A percentile compares a stretch with the other conserved stretches of the same genome.
Evolutionary conservation across 1,284 basidiomycete genomes (phyloP).

Genomic region (Sporisorium scitamineum): DNA sequence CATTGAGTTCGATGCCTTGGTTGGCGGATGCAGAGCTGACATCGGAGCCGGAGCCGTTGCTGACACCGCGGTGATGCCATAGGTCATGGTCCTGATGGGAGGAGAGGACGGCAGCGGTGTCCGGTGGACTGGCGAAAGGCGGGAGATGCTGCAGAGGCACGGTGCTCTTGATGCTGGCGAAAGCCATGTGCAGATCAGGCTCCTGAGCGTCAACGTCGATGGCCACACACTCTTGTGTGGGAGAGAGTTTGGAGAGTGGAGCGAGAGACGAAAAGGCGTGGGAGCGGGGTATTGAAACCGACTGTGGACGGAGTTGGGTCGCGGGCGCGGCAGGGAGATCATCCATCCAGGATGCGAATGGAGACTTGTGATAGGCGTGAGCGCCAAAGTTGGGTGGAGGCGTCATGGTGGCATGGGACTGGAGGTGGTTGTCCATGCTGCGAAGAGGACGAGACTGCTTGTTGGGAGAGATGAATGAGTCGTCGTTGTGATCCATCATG

Average conservation of each 20-base stretch:
- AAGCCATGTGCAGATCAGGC: conserved; percentile 9
- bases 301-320: conserved; percentile 27
- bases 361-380: conserved; percentile 43
- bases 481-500: conserved; percentile 29
- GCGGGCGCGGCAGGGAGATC: conserved; percentile 31
- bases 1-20: conserved; percentile 31
- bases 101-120: background rate
- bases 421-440: conserved; percentile 23
- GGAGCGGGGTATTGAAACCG: conserved; percentile 42
- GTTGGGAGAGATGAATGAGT: conserved; percentile 30
- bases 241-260: conserved; percentile 37
- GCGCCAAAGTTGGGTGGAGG: conserved; percentile 54
- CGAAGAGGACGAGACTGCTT: conserved; percentile 22
- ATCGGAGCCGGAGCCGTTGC: conserved; percentile 44
- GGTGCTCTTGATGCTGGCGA: conserved; percentile 37
- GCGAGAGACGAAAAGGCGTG: conserved; percentile 50
- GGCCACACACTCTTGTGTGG: conserved; percentile 28
- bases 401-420: conserved; percentile 51
- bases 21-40: conserved; percentile 37
- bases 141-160: conserved; percentile 33
- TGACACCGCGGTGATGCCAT: conserved; percentile 42
- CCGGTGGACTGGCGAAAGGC: conserved; percentile 20
- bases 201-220: conserved; percentile 29
- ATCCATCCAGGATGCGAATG: conserved; percentile 37
- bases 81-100: conserved; percentile 6